Conservation (phyloP, 2,329 filamentous ascomycete species). For the Diaporthe batatas region DNA sequence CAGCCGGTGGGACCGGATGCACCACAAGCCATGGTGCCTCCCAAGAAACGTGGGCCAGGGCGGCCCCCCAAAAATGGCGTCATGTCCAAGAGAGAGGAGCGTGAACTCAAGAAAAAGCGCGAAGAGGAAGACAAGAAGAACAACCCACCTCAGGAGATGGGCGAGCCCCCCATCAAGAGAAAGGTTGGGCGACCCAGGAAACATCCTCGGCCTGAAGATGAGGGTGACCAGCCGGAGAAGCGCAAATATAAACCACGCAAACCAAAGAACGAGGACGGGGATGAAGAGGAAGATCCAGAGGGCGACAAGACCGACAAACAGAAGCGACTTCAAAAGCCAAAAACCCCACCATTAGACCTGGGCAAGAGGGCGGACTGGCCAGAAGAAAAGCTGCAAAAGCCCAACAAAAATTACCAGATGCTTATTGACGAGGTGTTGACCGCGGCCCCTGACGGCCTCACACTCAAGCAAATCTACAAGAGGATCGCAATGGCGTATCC, state of each 20-base stretch:
- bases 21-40: conserved; percentile 54
- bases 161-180: conserved; percentile 69
- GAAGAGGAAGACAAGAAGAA: conserved; percentile 67
- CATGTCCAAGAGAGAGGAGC: conserved; percentile 83
- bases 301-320: conserved; percentile 67
- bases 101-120: conserved; percentile 71
- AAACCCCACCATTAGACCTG: conserved; percentile 71
- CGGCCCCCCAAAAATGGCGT: conserved; percentile 85
- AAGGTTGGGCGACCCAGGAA: conserved; percentile 76
- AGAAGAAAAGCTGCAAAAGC: conserved; percentile 70
- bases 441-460: conserved; percentile 66
- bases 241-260: conserved; percentile 75
- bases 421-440: conserved; percentile 72
- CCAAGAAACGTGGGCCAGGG: conserved; percentile 82
- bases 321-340: conserved; percentile 73
- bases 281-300: conserved; percentile 67
- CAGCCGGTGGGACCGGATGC: conserved; percentile 52
- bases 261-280: conserved; percentile 59
- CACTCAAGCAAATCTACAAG: conserved; percentile 74
- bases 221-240: conserved; percentile 69
- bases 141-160: conserved; percentile 59
- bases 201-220: conserved; percentile 71
- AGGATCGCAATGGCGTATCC: conserved; percentile 70
- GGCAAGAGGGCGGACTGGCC: conserved; percentile 66
- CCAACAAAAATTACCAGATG: conserved; percentile 72